phyloP scores from a whole-genome alignment of 805 yeast genomes.

The Jamesozyma rosinii region DNA sequence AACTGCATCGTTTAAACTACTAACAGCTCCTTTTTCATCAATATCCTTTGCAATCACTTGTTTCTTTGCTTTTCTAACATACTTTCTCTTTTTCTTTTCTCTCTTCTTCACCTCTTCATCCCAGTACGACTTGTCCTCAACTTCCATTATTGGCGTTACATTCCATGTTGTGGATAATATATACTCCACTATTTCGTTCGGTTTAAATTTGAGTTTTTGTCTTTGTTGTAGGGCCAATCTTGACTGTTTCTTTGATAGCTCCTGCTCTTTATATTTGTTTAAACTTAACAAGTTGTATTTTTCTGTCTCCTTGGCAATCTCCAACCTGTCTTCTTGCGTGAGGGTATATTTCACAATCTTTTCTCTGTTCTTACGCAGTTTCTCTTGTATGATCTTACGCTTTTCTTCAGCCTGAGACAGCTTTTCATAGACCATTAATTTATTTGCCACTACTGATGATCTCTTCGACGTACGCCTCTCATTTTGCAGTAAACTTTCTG shows the following conservation, averaged over 20 bases:
- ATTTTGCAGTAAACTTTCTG: slow-evolving; percentile 43
- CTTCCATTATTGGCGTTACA: slow-evolving; percentile 58
- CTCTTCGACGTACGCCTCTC: slow-evolving; percentile 69
- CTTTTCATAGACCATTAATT: slow-evolving; percentile 65
- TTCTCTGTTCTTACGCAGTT: slow-evolving; percentile 38
- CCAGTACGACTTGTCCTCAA: slow-evolving; percentile 39
- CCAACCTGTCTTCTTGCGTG: slow-evolving; percentile 39
- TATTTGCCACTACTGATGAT: slow-evolving; percentile 65
- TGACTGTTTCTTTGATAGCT: slow-evolving; percentile 64
- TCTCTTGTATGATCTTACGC: slow-evolving; percentile 37
- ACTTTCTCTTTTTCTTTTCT: slow-evolving; percentile 36
- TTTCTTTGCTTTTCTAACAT: slow-evolving; percentile 36
- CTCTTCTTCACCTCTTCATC: slow-evolving; percentile 33
- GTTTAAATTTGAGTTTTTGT: slow-evolving; percentile 49
- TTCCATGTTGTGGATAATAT: slow-evolving; percentile 20
- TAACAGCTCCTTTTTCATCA: background rate
- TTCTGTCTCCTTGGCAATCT: slow-evolving; percentile 86
- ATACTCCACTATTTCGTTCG: slow-evolving; percentile 31
- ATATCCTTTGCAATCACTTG: background rate
- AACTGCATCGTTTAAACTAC: no score
- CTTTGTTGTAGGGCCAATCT: slow-evolving; percentile 66
- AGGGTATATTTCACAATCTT: slow-evolving; percentile 32
- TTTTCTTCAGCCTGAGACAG: slow-evolving; percentile 60
- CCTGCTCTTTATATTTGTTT: slow-evolving; percentile 74
- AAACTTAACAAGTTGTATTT: slow-evolving; percentile 62